Conservation (phyloP, 768 basidiomycete species). For the Pleurotus ostreatus region DNA sequence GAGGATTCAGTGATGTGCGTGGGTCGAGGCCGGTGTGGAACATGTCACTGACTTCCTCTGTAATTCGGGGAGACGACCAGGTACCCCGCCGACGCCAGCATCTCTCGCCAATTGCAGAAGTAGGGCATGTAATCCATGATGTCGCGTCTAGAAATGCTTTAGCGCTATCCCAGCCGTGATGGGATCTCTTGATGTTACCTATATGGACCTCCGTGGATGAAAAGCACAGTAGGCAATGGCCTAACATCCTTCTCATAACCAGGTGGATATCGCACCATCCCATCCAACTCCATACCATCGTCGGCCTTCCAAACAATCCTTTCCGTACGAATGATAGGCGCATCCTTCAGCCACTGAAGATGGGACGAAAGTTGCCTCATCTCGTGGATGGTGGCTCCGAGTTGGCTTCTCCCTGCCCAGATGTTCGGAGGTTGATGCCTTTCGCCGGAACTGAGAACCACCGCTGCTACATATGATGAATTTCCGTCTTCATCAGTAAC, state of each 20-base stretch:
- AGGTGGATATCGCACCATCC: constrained; percentile 27
- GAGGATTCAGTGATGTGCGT: not conserved
- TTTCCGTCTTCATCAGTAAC: constrained; percentile 16
- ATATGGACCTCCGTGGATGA: constrained; percentile 30
- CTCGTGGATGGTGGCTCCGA: not conserved
- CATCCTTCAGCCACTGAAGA: constrained; percentile 26
- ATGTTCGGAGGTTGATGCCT: constrained; percentile 29
- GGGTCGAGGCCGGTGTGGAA: too few species aligned
- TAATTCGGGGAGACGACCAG: constrained; percentile 33
- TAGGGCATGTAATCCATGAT: constrained; percentile 36
- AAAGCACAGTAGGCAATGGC: constrained; percentile 24
- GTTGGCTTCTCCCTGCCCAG: constrained; percentile 21
- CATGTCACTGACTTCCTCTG: constrained; percentile 24
- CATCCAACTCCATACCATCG: constrained; percentile 25
- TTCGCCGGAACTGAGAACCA: constrained; percentile 28
- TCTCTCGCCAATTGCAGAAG: constrained; percentile 33
- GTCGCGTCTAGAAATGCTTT: constrained; percentile 17
- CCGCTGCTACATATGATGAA: constrained; percentile 22
- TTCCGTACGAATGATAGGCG: constrained; percentile 22
- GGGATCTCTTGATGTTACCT: constrained; percentile 13
- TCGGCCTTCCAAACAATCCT: constrained; percentile 25
- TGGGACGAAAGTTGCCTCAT: constrained; percentile 23
- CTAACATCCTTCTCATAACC: constrained; percentile 15
- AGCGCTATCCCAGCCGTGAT: too few species aligned
- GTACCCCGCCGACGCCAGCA: constrained; percentile 29